Evolutionary conservation across 768 basidiomycete genomes (phyloP), one percentile per base, ranked within the genome.

Genomic region (Calocybe cyanea): DNA sequence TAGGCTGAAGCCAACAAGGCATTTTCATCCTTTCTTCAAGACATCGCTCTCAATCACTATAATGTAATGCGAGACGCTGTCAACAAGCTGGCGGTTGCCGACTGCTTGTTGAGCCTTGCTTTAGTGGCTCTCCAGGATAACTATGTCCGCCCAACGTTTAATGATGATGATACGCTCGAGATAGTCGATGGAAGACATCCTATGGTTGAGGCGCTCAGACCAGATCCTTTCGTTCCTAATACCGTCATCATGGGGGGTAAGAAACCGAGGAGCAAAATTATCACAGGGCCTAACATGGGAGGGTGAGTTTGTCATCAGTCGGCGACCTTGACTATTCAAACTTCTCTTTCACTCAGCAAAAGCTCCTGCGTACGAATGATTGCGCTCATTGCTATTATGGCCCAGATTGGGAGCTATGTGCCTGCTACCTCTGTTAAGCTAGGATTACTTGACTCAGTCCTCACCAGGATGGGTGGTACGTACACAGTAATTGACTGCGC

Each of bases 381-480:
- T 20, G 87, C 85, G 11, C 71, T 92, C 40, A 81, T 88, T 48
- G 78, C 75, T 4, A 76, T 89, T 14, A 85, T 85, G 87, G 87
- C 90, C 1, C 93, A 97, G 59, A 82, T 96, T n/a, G 95, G 95
- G 9, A 87, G 83, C 13, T 95, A 90, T 58, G 91, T 97, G 2
- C 95, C 95, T 14, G 92, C 92, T 1, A 64, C 67, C 11, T 75
- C 80, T 0, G 85, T 87, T 38, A 85, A 66, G 52, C 65, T 95
- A 35, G 81, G 86, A n/a, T 68, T 94, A 41, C 72, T 92, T 41
- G 93, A 97, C 57, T 81, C 84, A 0, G 80, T 97, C 15, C 73
- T 87, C 18, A 94, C 92, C 2, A 75, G 94, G 41, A 94, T 94
- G 91, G 92, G 92, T 48, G 87, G 87, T 85, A 54, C 41, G 80